These are phyloP conservation scores for Wickerhamiella azymoides DNA, from an alignment of 805 yeast genomes.

Conservation along the genomic window DNA sequence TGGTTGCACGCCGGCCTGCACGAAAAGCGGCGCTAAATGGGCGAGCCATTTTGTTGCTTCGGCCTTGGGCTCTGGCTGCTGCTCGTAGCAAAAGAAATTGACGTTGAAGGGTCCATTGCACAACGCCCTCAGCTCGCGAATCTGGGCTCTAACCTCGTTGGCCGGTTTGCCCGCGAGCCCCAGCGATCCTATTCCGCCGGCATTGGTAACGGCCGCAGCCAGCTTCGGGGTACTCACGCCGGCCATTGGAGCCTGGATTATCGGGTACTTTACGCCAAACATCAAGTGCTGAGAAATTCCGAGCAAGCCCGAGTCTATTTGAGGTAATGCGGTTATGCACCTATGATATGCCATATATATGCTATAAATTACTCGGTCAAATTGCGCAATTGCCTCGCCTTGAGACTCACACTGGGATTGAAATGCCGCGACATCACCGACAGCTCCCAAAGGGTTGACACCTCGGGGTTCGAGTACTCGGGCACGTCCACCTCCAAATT, in stretches of 20 bases:
- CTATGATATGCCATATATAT: no score
- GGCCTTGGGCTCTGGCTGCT: no score
- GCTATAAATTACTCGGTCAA: slow-evolving; percentile 1
- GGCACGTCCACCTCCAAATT: slow-evolving; percentile 50
- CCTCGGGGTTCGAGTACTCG: slow-evolving; percentile 70
- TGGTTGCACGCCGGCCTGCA: not conserved
- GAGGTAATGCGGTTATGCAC: no score
- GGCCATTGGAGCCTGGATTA: slow-evolving; percentile 11
- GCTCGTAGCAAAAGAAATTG: slow-evolving; percentile 16
- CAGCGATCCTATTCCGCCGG: slow-evolving; percentile 11
- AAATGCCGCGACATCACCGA: slow-evolving; percentile 69
- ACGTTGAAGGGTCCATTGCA: slow-evolving; percentile 15
- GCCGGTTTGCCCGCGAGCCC: slow-evolving; percentile 6
- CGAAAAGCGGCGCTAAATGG: slow-evolving; percentile 3
- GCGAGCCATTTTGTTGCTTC: no score
- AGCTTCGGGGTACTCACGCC: slow-evolving; percentile 6
- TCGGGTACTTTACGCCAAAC: not conserved
- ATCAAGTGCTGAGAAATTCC: no score
- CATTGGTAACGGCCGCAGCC: slow-evolving; percentile 11
- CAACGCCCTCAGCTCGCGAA: slow-evolving; percentile 9
- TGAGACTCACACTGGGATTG: slow-evolving; percentile 48
- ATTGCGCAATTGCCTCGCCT: slow-evolving; percentile 5
- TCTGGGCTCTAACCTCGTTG: slow-evolving; percentile 6
- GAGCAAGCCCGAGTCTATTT: not conserved
- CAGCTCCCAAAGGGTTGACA: slow-evolving; percentile 85